phyloP scores from a whole-genome alignment of 1,284 basidiomycete genomes.

The Tremellales sp. region DNA sequence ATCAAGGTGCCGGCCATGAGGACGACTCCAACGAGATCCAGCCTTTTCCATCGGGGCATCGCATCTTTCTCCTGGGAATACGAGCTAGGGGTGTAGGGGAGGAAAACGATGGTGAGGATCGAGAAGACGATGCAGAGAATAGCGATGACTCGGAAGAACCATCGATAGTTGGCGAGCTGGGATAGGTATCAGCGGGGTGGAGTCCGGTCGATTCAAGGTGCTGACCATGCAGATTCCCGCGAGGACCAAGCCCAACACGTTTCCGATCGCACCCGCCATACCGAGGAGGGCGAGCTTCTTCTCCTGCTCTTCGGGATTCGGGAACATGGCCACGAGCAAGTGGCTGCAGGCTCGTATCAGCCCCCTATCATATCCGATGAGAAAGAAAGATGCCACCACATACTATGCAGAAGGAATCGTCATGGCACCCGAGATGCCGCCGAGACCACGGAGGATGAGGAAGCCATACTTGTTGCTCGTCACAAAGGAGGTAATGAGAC shows the following conservation, averaged over 20 bases:
- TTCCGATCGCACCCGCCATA: conserved; percentile 31
- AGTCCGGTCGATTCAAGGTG: too few species aligned
- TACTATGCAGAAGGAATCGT: conserved; percentile 37
- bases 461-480: conserved; percentile 46
- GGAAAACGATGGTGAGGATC: conserved; percentile 24
- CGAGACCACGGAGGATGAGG: conserved; percentile 42
- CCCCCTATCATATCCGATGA: background rate
- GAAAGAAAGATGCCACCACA: conserved; percentile 6
- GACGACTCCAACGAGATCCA: conserved; percentile 24
- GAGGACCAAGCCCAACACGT: conserved; percentile 35
- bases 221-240: conserved; percentile 35
- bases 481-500: conserved; percentile 38
- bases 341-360: conserved; percentile 18
- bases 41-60: conserved; percentile 16
- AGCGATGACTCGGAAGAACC: conserved; percentile 45
- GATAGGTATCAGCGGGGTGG: too few species aligned
- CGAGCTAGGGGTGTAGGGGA: conserved; percentile 28
- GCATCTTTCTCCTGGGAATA: conserved; percentile 12
- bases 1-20: conserved; percentile 17
- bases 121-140: conserved; percentile 33
- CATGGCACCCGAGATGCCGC: conserved; percentile 38
- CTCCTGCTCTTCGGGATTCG: conserved; percentile 34
- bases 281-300: conserved; percentile 31
- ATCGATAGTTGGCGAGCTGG: conserved; percentile 28
- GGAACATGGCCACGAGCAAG: conserved; percentile 41